Conservation (phyloP, 2,329 filamentous ascomycete genomes). For the Claviceps sorghi region DNA sequence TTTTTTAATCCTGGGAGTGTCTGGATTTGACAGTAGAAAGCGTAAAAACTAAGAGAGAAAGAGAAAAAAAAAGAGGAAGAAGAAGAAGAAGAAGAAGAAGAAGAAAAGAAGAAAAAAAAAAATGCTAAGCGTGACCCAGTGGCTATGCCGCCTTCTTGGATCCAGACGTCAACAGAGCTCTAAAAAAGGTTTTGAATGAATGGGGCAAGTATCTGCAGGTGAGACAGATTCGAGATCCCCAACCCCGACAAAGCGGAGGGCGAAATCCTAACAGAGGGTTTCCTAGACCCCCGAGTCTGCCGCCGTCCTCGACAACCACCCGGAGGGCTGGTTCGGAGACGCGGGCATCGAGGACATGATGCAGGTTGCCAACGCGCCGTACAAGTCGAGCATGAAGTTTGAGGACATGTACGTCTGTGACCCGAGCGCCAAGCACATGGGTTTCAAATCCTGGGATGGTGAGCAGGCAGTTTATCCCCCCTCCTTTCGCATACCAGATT, state of each 20-base stretch:
- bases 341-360: slow-evolving; percentile 33
- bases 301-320: slow-evolving; percentile 28
- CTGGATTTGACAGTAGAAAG: no score
- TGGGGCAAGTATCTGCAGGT: slow-evolving; percentile 42
- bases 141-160: slow-evolving; percentile 41
- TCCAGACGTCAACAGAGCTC: slow-evolving; percentile 36
- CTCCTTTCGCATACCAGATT: no score
- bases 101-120: no score
- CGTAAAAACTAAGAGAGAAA: no score
- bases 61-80: neutral
- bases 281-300: slow-evolving; percentile 40
- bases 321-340: slow-evolving; percentile 40
- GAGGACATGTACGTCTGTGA: slow-evolving; percentile 49
- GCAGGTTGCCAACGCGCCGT: slow-evolving; percentile 34
- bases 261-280: neutral
- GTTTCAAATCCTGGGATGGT: slow-evolving; percentile 54
- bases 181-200: slow-evolving; percentile 40
- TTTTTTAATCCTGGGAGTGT: no score
- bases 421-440: slow-evolving; percentile 35
- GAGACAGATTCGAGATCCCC: neutral
- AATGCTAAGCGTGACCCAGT: slow-evolving; percentile 10
- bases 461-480: slow-evolving; percentile 4
- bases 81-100: neutral
- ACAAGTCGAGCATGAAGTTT: slow-evolving; percentile 30
- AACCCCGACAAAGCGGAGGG: neutral